phyloP scores from a whole-genome alignment of 805 yeast genomes.

The Zygosaccharomyces pseudorouxii region DNA sequence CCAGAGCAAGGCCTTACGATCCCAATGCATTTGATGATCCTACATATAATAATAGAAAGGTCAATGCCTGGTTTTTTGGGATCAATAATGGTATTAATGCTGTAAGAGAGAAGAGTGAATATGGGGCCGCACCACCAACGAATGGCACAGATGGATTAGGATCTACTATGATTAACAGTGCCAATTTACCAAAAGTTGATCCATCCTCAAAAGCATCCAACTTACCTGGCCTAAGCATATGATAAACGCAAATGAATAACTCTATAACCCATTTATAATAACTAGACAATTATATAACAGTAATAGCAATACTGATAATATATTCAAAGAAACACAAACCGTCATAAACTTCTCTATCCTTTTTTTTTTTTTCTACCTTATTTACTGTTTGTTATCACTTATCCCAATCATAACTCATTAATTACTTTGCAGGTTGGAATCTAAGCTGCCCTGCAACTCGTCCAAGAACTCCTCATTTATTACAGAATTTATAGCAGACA shows the following conservation, averaged over 20 bases:
- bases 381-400: not conserved
- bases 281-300: conserved; percentile 5
- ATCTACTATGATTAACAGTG: conserved; percentile 2
- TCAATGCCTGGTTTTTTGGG: conserved; percentile 54
- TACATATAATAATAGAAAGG: conserved; percentile 63
- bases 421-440: conserved; percentile 5
- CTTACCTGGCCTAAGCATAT: conserved; percentile 18
- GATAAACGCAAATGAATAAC: conserved; percentile 1
- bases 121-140: conserved; percentile 35
- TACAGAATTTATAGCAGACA: conserved; percentile 15
- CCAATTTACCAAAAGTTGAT: conserved; percentile 17
- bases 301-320: not conserved
- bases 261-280: conserved; percentile 7
- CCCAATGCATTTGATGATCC: conserved; percentile 76
- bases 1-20: conserved; percentile 87
- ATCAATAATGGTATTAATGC: conserved; percentile 36
- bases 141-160: conserved; percentile 9
- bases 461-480: conserved; percentile 20
- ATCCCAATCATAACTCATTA: conserved; percentile 3
- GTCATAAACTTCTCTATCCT: conserved; percentile 7
- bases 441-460: conserved; percentile 10
- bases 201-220: conserved; percentile 9
- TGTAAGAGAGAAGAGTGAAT: conserved; percentile 33
- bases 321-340: conserved; percentile 1
- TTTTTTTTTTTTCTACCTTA: not conserved